phyloP scores from a whole-genome alignment of 495 filamentous ascomycete species.

The Aspergillus hancockii region DNA sequence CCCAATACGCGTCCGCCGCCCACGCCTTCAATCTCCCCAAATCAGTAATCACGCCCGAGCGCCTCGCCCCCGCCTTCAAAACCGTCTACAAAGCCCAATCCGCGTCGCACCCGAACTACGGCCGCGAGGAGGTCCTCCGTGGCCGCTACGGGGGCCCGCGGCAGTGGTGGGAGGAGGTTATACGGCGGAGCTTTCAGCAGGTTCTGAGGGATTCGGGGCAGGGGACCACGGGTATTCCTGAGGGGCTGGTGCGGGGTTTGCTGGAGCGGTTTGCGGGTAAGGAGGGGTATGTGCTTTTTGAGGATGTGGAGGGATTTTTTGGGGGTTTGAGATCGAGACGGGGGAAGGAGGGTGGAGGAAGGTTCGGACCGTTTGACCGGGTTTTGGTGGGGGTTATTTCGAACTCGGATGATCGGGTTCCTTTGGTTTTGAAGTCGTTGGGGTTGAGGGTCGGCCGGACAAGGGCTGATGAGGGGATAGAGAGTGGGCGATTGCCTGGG shows the following conservation, averaged over 20 bases:
- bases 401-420: conserved; percentile 76
- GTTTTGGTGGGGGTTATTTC: conserved; percentile 67
- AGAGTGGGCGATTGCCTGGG: conserved; percentile 38
- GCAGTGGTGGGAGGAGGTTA: conserved; percentile 73
- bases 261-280: conserved; percentile 60
- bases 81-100: conserved; percentile 53
- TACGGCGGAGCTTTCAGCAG: conserved; percentile 33
- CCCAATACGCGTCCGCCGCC: conserved; percentile 63
- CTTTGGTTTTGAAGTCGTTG: conserved; percentile 58
- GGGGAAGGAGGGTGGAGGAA: conserved; percentile 10
- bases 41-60: conserved; percentile 29
- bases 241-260: conserved; percentile 53
- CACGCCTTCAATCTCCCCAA: conserved; percentile 53
- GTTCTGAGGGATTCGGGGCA: conserved; percentile 1
- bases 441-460: conserved; percentile 55
- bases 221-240: conserved; percentile 26
- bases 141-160: conserved; percentile 51
- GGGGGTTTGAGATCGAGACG: conserved; percentile 37
- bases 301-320: conserved; percentile 57
- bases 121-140: conserved; percentile 45
- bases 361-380: conserved; percentile 24
- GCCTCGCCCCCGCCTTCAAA: conserved; percentile 39
- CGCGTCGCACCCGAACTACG: conserved; percentile 65
- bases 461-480: conserved; percentile 35
- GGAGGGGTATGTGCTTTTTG: conserved; percentile 61